phyloP scores from a whole-genome alignment of 164 flowering plant species.

The Tetracentron sinense region DNA sequence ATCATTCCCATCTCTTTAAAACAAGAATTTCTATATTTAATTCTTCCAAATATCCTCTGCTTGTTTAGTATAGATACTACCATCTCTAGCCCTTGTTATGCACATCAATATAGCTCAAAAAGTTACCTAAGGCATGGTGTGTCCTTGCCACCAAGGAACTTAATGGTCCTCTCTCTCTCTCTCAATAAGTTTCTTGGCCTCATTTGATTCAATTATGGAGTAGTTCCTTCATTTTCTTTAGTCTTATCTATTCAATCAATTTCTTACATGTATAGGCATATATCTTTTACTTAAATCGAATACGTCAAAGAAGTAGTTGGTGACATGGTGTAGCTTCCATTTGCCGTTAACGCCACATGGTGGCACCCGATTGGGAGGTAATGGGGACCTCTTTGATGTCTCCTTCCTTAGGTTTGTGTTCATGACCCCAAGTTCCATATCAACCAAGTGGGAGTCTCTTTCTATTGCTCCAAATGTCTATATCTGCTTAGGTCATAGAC shows the following conservation, averaged over 20 bases:
- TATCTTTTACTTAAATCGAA: background rate
- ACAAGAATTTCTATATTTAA: too few relatives aligned
- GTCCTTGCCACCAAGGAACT: background rate
- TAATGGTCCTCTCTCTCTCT: background rate
- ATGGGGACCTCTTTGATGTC: slow-evolving; percentile 7
- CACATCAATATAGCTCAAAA: background rate
- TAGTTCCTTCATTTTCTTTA: background rate
- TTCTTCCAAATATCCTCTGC: too few relatives aligned
- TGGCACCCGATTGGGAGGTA: background rate
- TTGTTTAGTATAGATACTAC: background rate
- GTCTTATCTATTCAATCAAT: too few relatives aligned
- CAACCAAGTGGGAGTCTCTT: slow-evolving; percentile 9
- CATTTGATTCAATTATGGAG: slow-evolving; percentile 5
- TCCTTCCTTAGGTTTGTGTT: background rate
- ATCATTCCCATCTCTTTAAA: too few relatives aligned
- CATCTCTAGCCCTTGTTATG: background rate
- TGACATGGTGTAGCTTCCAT: too few relatives aligned
- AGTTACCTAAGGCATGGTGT: background rate
- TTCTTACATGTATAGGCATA: background rate
- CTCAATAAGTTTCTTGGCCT: background rate
- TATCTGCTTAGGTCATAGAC: background rate
- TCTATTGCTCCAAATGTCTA: slow-evolving; percentile 6
- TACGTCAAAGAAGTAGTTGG: background rate
- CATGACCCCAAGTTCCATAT: slow-evolving; percentile 1
- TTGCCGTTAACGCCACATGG: background rate